phyloP scores from a whole-genome alignment of 108 stramenopile species.

The Mediolabrus comicus region DNA sequence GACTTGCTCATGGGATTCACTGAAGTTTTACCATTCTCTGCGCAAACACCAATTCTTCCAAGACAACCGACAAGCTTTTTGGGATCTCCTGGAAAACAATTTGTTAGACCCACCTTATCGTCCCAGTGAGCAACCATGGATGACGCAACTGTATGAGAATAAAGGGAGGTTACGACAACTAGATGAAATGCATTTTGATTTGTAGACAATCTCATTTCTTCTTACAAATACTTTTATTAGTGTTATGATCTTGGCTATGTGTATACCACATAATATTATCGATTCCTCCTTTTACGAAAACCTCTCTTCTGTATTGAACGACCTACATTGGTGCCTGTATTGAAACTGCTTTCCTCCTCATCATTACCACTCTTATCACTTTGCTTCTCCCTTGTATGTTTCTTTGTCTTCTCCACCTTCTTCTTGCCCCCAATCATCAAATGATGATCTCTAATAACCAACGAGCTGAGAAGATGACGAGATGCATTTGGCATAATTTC shows the following conservation, averaged over 20 bases:
- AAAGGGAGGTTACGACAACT: neutral
- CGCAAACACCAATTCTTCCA: slow-evolving; percentile 13
- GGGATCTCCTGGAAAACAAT: slow-evolving; percentile 11
- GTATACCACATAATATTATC: no score
- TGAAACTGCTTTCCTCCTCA: neutral
- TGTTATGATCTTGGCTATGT: no score
- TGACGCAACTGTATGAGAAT: slow-evolving; percentile 1
- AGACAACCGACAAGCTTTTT: slow-evolving; percentile 1
- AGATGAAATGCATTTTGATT: neutral
- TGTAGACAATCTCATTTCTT: no score
- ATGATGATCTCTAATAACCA: slow-evolving; percentile 17
- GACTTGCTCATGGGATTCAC: neutral
- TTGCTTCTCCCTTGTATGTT: neutral
- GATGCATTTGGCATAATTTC: slow-evolving; percentile 42
- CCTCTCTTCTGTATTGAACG: neutral
- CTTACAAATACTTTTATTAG: no score
- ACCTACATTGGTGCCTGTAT: neutral
- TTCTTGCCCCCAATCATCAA: neutral
- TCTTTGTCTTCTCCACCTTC: neutral
- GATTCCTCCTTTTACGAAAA: neutral
- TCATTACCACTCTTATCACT: neutral
- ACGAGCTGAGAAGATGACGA: slow-evolving; percentile 3
- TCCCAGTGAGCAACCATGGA: slow-evolving; percentile 13
- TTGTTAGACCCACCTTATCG: slow-evolving; percentile 9
- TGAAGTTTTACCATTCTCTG: slow-evolving; percentile 14